Conservation (phyloP, 1,284 basidiomycete species). For the Melampsora larici-populina region DNA sequence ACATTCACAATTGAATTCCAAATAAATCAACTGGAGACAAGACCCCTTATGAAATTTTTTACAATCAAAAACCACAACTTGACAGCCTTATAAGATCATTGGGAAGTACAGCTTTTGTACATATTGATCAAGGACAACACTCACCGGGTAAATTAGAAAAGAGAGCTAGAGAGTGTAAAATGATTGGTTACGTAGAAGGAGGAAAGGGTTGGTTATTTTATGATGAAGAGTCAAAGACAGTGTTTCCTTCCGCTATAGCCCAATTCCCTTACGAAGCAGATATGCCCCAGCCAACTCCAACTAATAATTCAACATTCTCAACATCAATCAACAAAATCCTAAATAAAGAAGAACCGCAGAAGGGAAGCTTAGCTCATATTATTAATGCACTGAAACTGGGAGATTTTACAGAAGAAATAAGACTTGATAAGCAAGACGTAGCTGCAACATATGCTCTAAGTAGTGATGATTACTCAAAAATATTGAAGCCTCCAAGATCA, state of each 20-base stretch:
- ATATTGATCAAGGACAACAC: no score
- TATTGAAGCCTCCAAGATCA: background rate
- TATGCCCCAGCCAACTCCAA: no score
- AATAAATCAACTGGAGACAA: background rate
- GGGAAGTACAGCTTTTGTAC: no score
- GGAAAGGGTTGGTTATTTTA: no score
- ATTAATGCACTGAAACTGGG: background rate
- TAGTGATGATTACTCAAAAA: background rate
- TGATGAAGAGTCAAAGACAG: no score
- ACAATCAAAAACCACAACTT: background rate
- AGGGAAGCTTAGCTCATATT: background rate
- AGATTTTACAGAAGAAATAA: slow-evolving; percentile 4
- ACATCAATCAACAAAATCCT: no score
- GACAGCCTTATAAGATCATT: background rate
- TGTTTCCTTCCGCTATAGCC: no score
- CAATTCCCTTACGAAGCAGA: no score
- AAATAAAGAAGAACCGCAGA: background rate
- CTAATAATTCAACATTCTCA: no score
- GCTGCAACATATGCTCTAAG: background rate
- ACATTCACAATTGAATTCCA: background rate
- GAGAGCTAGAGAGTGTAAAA: no score
- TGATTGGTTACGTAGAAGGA: no score
- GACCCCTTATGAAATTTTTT: slow-evolving; percentile 4
- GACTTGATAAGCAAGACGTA: background rate
- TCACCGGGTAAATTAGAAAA: no score